Base-by-base conservation (phyloP, 1,284 basidiomycete genomes). In the Prillingera fragicola region DNA sequence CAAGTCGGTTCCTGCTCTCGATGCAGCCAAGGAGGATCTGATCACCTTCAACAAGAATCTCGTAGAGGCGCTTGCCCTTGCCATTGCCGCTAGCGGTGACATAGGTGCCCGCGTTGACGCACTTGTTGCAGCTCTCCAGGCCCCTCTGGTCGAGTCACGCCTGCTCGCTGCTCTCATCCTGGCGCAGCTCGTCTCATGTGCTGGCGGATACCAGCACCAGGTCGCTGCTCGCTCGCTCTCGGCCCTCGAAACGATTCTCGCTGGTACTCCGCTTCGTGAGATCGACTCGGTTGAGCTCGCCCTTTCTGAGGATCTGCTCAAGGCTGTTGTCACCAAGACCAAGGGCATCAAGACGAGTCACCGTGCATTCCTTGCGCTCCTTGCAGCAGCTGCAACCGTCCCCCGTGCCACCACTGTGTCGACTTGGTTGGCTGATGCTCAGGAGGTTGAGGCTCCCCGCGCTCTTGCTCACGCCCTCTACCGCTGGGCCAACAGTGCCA, bases 401-500 rank as follows among this genome's bases (percentile, higher is more conserved):
- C 48, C 41, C 15, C 47, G 52, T 7, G 18, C 43, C 2, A 18
- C 25, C 8, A 33, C 33, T 5, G 14, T 32, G 4, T 29, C 50
- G 33, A 48, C 43, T 5, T 64, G 59, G 65, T 45, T 65, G 1
- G 42, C 52, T 8, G 55, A 47, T 25, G 28, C 42, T 1, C 19
- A 39, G 15, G 24, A 25, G 5, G 32, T 25, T 22, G 24, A 32
- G 15, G 24, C 27, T 9, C 50, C 38, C 43, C 49, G 51, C n/a
- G 8, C 28, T 8, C 45, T 61, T 32, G 43, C 60, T 0, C 45
- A 52, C 22, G 36, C 52, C 5, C 63, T 86, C 1, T 91, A 91
- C 64, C 66, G 60, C 24, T 58, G 86, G 29, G 79, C 80, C 24
- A 85, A 83, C 49, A 63, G 63, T 6, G 33, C 75, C 74, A 3